phyloP scores from a whole-genome alignment of 108 stramenopile genomes.

The Cyclotella cryptica region DNA sequence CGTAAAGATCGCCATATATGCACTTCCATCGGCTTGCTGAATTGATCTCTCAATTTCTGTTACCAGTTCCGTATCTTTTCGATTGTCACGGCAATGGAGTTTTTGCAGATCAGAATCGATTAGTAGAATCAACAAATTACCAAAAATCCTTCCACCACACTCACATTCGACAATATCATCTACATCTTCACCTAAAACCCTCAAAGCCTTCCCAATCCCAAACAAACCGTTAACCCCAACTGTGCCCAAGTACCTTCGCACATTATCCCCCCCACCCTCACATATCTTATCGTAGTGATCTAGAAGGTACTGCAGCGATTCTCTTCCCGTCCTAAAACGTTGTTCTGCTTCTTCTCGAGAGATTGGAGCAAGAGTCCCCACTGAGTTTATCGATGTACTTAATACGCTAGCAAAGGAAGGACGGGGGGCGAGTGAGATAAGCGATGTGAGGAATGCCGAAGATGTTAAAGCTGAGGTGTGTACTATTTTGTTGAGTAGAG shows the following conservation, averaged over 20 bases:
- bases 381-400: not conserved
- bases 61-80: not conserved
- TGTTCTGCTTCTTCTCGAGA: slow-evolving; percentile 47
- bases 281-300: slow-evolving; percentile 61
- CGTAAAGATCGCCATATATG: slow-evolving; percentile 62
- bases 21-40: slow-evolving; percentile 52
- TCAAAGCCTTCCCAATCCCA: slow-evolving; percentile 61
- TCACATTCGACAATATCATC: slow-evolving; percentile 66
- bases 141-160: not conserved
- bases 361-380: slow-evolving; percentile 33
- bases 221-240: slow-evolving; percentile 58
- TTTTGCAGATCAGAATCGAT: not conserved
- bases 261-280: slow-evolving; percentile 71
- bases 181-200: slow-evolving; percentile 51
- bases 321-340: slow-evolving; percentile 51
- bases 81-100: not conserved
- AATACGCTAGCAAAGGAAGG: not conserved
- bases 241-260: slow-evolving; percentile 70
- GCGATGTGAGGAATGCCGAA: not conserved
- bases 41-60: slow-evolving; percentile 51
- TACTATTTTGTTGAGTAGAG: too few relatives aligned
- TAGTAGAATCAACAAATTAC: not conserved
- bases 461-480: too few relatives aligned
- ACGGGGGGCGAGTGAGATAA: not conserved
- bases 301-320: slow-evolving; percentile 48